A percentile compares a stretch with the other conserved stretches of the same genome.
phyloP scores from a whole-genome alignment of 495 filamentous ascomycete genomes.

The Glonium stellatum region DNA sequence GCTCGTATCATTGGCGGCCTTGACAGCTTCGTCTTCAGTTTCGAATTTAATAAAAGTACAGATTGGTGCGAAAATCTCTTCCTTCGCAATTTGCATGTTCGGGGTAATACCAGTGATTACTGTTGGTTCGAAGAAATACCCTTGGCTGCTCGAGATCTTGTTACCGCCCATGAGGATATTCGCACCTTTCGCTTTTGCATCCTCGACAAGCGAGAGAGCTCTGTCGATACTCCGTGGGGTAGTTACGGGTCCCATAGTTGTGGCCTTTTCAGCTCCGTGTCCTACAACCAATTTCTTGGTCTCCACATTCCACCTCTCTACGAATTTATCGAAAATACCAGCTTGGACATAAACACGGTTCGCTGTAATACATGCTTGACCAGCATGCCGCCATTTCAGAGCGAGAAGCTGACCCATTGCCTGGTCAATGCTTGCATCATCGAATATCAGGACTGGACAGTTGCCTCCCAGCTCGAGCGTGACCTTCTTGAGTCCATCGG shows the following conservation, averaged over 20 bases:
- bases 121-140: conserved; percentile 70
- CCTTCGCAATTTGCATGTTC: conserved; percentile 57
- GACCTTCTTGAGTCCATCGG: conserved; percentile 39
- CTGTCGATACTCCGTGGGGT: conserved; percentile 59
- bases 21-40: conserved; percentile 61
- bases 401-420: conserved; percentile 30
- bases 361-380: conserved; percentile 40
- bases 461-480: conserved; percentile 41
- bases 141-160: conserved; percentile 40
- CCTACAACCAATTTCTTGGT: conserved; percentile 55
- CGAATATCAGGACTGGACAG: conserved; percentile 40
- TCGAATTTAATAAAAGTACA: conserved; percentile 63
- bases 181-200: conserved; percentile 56
- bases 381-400: conserved; percentile 40
- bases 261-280: conserved; percentile 51
- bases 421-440: conserved; percentile 39
- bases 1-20: conserved; percentile 56
- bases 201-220: conserved; percentile 53
- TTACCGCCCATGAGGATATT: conserved; percentile 54
- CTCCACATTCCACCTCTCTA: conserved; percentile 46
- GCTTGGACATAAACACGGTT: conserved; percentile 40
- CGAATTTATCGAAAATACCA: conserved; percentile 38
- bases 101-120: conserved; percentile 55
- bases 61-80: conserved; percentile 67
- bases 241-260: conserved; percentile 63